Conservation (phyloP, 2,329 filamentous ascomycete species). For the Tolypocladium amazonense region DNA sequence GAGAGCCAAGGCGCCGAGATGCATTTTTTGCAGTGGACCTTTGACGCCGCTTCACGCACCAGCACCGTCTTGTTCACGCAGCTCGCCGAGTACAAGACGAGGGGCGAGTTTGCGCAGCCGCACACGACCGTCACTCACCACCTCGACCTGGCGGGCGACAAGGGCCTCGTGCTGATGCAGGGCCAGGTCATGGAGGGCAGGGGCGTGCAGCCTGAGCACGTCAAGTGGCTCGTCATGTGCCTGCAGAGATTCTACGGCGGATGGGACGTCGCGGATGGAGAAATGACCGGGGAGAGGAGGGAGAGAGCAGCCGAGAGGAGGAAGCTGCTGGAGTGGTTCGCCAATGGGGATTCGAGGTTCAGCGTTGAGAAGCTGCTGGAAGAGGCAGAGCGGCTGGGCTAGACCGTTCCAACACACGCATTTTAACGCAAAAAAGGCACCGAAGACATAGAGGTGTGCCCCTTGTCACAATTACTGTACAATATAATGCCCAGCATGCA, state of each 20-base stretch:
- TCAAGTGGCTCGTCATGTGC: constrained; percentile 84
- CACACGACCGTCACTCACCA: constrained; percentile 95
- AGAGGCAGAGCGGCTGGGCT: constrained; percentile 73
- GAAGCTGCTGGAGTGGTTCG: constrained; percentile 72
- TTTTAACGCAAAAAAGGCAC: not conserved
- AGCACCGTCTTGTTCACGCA: constrained; percentile 86
- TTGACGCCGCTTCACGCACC: constrained; percentile 55
- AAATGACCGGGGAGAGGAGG: constrained; percentile 27
- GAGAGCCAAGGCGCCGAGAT: constrained; percentile 67
- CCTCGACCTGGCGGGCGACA: constrained; percentile 62
- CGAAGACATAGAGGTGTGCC: not conserved
- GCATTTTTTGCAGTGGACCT: constrained; percentile 94
- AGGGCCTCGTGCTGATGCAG: constrained; percentile 77
- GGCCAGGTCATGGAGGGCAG: constrained; percentile 66
- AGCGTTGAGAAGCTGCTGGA: constrained; percentile 77
- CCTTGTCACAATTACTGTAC: not conserved
- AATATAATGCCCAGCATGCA: not conserved
- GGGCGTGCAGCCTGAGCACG: constrained; percentile 70
- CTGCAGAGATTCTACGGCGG: constrained; percentile 88
- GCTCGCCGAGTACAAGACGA: constrained; percentile 82
- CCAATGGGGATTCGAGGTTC: constrained; percentile 65
- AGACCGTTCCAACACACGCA: constrained; percentile 4
- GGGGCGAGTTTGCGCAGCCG: constrained; percentile 80
- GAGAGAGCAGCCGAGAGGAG: constrained; percentile 53
- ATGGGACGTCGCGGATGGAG: constrained; percentile 35